Percentiles rank a stretch among this genome's conserved stretches.
Conservation (phyloP, 495 filamentous ascomycete genomes). For the Penicillium subrubescens region DNA sequence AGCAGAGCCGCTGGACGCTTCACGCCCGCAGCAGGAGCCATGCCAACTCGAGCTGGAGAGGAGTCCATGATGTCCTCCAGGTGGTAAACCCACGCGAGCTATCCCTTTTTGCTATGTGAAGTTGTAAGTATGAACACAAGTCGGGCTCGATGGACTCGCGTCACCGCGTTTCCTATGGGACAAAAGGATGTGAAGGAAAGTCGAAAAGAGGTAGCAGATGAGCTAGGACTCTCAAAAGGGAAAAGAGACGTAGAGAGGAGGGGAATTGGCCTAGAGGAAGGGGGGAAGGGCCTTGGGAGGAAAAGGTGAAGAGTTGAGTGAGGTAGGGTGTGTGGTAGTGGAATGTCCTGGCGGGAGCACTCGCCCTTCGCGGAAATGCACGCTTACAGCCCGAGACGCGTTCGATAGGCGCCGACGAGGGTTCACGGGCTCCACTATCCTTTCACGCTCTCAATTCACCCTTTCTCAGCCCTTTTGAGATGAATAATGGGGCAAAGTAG, state of each 20-base stretch:
- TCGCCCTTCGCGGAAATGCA: conserved; percentile 49
- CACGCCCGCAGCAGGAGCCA: conserved; percentile 57
- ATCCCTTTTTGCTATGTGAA: conserved; percentile 11
- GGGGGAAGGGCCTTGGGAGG: conserved; percentile 30
- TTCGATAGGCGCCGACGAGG: conserved; percentile 49
- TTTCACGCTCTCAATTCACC: conserved; percentile 21
- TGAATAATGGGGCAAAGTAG: not conserved
- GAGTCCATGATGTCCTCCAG: conserved; percentile 42
- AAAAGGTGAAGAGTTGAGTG: conserved; percentile 32
- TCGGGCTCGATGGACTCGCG: conserved; percentile 31
- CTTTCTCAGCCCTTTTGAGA: not conserved
- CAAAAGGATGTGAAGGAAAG: conserved; percentile 10
- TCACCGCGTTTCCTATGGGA: conserved; percentile 22
- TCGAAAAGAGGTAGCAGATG: conserved; percentile 8
- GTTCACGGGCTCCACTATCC: conserved; percentile 43
- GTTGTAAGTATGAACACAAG: conserved; percentile 14
- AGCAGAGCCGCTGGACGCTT: conserved; percentile 84
- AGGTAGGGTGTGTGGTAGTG: conserved; percentile 40
- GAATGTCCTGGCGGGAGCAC: conserved; percentile 42
- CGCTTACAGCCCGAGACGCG: conserved; percentile 53
- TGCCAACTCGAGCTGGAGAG: conserved; percentile 41
- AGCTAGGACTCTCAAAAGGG: conserved; percentile 11
- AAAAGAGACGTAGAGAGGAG: conserved; percentile 20
- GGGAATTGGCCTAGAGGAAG: conserved; percentile 16
- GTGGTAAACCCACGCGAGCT: conserved; percentile 18